Percentiles rank a stretch among this genome's conserved stretches.
Evolutionary conservation across 2,329 filamentous ascomycete genomes (phyloP).

Genomic region (Phialophora tarda): DNA sequence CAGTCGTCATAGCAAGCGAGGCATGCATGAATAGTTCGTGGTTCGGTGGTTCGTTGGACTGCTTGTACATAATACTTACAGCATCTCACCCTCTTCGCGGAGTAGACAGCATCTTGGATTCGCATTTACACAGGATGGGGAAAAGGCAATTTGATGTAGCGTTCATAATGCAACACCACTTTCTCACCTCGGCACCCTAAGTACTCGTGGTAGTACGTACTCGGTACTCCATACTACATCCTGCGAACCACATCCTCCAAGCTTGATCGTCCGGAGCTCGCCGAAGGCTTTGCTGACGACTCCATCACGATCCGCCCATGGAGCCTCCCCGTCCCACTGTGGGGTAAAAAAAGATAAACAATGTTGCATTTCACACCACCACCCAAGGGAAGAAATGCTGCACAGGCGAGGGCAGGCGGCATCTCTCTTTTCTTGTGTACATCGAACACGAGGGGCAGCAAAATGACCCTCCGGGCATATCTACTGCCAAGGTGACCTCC

Average conservation of each 20-base stretch:
- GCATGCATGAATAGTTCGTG: neutral
- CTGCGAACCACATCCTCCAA: neutral
- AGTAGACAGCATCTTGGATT: neutral
- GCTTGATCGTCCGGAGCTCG: neutral
- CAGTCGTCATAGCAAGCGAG: neutral
- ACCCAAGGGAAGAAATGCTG: neutral
- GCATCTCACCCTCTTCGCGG: neutral
- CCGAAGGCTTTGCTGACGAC: neutral
- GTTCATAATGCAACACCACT: too few species aligned
- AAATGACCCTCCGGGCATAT: neutral
- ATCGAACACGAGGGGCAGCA: neutral
- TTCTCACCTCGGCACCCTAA: too few species aligned
- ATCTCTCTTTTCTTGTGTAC: neutral
- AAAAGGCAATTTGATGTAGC: too few species aligned
- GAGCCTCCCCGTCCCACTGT: conserved; percentile 8
- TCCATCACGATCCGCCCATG: neutral
- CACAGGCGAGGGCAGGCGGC: neutral
- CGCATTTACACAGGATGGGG: too few species aligned
- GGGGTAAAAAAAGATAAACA: conserved; percentile 14
- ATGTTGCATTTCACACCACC: conserved; percentile 9
- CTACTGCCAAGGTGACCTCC: neutral
- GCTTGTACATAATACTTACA: neutral
- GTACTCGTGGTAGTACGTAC: too few species aligned
- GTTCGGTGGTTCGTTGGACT: neutral
- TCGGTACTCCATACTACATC: too few species aligned